These are phyloP conservation scores for Sporothrix variecibatus DNA, from an alignment of 2,329 filamentous ascomycete species.

Conservation along the genomic window DNA sequence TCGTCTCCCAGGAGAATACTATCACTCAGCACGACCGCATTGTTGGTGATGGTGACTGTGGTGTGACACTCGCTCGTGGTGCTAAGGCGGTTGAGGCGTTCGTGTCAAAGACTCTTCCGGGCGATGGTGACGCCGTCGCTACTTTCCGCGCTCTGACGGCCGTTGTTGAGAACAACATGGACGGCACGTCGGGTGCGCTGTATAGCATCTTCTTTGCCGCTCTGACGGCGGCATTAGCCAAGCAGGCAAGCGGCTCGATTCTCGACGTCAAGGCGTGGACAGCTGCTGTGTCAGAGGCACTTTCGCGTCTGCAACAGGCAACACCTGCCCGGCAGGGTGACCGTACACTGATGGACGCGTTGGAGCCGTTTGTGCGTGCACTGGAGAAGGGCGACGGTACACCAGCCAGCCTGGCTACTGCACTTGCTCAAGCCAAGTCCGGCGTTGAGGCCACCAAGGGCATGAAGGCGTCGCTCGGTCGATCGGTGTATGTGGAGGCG, in stretches of 20 bases:
- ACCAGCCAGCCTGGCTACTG: conserved; percentile 65
- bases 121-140: conserved; percentile 44
- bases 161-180: conserved; percentile 56
- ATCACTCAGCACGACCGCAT: conserved; percentile 75
- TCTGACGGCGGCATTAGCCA: conserved; percentile 62
- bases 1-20: conserved; percentile 61
- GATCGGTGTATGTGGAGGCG: conserved; percentile 79
- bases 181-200: conserved; percentile 61
- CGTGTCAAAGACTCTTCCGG: conserved; percentile 46
- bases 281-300: conserved; percentile 41
- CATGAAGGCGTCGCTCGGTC: conserved; percentile 87
- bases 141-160: conserved; percentile 55
- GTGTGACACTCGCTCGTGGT: conserved; percentile 13
- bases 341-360: conserved; percentile 82
- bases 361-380: conserved; percentile 80
- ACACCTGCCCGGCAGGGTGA: conserved; percentile 87
- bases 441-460: conserved; percentile 83
- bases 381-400: conserved; percentile 48
- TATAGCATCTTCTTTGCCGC: conserved; percentile 87
- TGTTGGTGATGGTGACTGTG: conserved; percentile 84
- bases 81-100: conserved; percentile 47
- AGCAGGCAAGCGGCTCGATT: conserved; percentile 30
- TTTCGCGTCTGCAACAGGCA: conserved; percentile 69
- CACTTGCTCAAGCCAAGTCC: conserved; percentile 71
- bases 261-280: neutral